Evolutionary conservation across 192 early-diverging fungal species (phyloP).

Genomic region (Fimicolochytrium jonesii): DNA sequence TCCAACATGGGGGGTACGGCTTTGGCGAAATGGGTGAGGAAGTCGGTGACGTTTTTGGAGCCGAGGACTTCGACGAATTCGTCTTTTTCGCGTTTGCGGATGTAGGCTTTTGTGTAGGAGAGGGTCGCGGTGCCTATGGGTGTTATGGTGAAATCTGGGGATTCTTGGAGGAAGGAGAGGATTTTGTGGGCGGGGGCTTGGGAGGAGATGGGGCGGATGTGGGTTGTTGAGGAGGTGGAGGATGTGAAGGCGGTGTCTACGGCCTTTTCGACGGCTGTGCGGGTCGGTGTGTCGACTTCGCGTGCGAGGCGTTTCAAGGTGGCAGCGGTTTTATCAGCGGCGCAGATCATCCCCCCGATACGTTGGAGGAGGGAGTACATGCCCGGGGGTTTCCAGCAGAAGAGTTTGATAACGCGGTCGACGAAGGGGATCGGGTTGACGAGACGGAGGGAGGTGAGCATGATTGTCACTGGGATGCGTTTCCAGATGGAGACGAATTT

Average conservation of each 20-base stretch:
- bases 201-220: background rate
- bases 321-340: slow-evolving; percentile 13
- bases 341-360: slow-evolving; percentile 28
- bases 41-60: slow-evolving; percentile 32
- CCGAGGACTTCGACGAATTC: slow-evolving; percentile 32
- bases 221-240: background rate
- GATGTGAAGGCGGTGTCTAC: background rate
- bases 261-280: slow-evolving; percentile 7
- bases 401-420: slow-evolving; percentile 32
- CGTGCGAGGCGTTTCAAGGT: background rate
- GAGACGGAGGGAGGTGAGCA: slow-evolving; percentile 28
- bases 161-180: background rate
- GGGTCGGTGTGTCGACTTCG: background rate
- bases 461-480: slow-evolving; percentile 26
- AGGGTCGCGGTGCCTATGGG: background rate
- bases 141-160: background rate
- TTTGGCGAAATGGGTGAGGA: slow-evolving; percentile 23
- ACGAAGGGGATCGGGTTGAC: slow-evolving; percentile 40
- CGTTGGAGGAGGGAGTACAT: slow-evolving; percentile 31
- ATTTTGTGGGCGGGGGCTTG: slow-evolving; percentile 1
- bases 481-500: slow-evolving; percentile 30
- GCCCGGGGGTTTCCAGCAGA: slow-evolving; percentile 38
- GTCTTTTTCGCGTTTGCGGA: slow-evolving; percentile 33
- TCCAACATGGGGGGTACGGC: slow-evolving; percentile 26
- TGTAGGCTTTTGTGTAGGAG: slow-evolving; percentile 24